Percentiles rank a stretch among this genome's conserved stretches.
phyloP scores from a whole-genome alignment of 2,329 filamentous ascomycete species.

The Talaromyces sp. region DNA sequence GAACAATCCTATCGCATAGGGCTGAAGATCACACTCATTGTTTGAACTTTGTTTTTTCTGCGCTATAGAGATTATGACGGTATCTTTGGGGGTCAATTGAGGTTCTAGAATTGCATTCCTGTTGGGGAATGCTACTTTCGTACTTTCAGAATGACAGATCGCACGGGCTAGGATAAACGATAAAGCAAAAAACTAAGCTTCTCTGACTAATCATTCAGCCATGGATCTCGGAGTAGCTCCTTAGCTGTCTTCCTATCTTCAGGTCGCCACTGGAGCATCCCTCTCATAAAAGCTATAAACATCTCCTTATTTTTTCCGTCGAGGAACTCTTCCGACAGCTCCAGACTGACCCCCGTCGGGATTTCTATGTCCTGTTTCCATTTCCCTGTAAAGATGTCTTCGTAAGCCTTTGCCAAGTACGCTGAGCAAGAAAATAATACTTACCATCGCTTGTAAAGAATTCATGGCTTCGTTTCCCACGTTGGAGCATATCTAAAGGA shows the following conservation, averaged over 20 bases:
- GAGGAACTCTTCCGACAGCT: constrained; percentile 2
- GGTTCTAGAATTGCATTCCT: no score
- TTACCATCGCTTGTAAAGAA: constrained; percentile 12
- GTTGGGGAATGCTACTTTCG: no score
- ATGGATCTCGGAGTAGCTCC: constrained; percentile 17
- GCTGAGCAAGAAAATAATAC: constrained; percentile 8
- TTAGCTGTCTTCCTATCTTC: constrained; percentile 20
- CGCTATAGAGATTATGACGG: no score
- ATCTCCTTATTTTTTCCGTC: constrained; percentile 1
- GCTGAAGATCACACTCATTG: no score
- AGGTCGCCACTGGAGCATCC: constrained; percentile 20
- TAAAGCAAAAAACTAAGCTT: neutral
- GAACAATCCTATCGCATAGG: no score
- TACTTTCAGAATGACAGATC: no score
- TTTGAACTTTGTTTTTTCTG: no score
- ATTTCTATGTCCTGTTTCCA: constrained; percentile 13
- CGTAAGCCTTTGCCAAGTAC: constrained; percentile 11
- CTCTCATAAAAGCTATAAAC: constrained; percentile 13
- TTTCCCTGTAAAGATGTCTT: constrained; percentile 9
- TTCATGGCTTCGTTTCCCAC: constrained; percentile 3
- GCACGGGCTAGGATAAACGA: no score
- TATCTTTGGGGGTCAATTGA: no score
- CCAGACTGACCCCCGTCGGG: neutral
- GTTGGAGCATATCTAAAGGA: constrained; percentile 4
- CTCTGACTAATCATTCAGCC: constrained; percentile 9